A percentile compares a stretch with the other conserved stretches of the same genome.
Evolutionary conservation across 2,329 filamentous ascomycete genomes (phyloP).

Genomic region (Epichloe sp.): DNA sequence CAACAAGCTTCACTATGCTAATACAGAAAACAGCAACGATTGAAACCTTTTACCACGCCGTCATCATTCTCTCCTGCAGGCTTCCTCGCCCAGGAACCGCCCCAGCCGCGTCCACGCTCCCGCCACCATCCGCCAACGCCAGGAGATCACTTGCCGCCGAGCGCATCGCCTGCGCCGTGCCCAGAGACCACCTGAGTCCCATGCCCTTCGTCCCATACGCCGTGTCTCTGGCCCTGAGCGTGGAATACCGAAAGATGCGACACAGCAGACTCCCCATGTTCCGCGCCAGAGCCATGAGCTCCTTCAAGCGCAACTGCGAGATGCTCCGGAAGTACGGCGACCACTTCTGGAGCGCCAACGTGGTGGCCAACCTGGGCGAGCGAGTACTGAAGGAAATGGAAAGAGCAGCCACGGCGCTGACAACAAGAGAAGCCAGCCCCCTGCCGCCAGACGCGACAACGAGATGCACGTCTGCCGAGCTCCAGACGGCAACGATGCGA

Average conservation of each 20-base stretch:
- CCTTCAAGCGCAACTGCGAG: conserved; percentile 41
- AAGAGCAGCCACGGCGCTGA: conserved; percentile 34
- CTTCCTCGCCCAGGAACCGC: conserved; percentile 28
- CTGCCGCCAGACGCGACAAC: conserved; percentile 10
- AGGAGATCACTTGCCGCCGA: conserved; percentile 45
- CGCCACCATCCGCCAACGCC: conserved; percentile 37
- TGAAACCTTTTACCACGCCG: conserved; percentile 50
- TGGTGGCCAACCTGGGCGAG: conserved; percentile 41
- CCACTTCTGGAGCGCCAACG: conserved; percentile 43
- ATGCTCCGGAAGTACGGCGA: conserved; percentile 39
- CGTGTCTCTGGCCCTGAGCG: conserved; percentile 45
- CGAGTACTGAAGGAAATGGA: conserved; percentile 43
- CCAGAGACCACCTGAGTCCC: conserved; percentile 36
- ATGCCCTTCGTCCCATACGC: conserved; percentile 50
- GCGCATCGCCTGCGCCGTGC: conserved; percentile 41
- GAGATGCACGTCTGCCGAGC: conserved; percentile 7
- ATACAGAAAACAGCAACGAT: conserved; percentile 33
- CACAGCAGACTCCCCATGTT: conserved; percentile 47
- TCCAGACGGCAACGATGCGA: conserved; percentile 3
- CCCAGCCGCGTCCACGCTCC: conserved; percentile 29
- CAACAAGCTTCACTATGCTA: neutral
- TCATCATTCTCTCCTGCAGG: conserved; percentile 50
- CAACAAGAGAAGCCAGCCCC: conserved; percentile 22
- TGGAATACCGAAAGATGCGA: conserved; percentile 51
- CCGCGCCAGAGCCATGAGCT: conserved; percentile 37